phyloP scores from a whole-genome alignment of 768 basidiomycete genomes.

The Hypsizygus marmoreus region DNA sequence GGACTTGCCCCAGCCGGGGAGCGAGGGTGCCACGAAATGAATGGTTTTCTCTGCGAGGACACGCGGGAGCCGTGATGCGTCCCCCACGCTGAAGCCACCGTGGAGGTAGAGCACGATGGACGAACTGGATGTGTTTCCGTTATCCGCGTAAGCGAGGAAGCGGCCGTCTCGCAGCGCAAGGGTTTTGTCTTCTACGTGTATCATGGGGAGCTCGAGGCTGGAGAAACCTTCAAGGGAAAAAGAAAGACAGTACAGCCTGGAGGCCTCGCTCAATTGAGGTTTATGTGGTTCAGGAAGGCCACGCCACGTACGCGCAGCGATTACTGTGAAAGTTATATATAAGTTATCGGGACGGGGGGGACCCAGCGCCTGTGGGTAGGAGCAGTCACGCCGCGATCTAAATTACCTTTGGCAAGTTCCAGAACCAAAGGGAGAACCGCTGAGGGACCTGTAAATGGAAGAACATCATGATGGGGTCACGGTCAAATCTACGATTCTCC shows the following conservation, averaged over 20 bases:
- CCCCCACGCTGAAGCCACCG: constrained; percentile 55
- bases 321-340: too few relatives aligned
- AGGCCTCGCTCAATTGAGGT: not conserved
- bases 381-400: constrained; percentile 11
- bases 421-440: constrained; percentile 6
- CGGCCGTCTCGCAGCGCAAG: constrained; percentile 44
- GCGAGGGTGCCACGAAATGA: constrained; percentile 52
- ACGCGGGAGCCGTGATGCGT: constrained; percentile 34
- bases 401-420: constrained; percentile 2
- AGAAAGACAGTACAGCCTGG: not conserved
- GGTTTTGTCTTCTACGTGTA: constrained; percentile 37
- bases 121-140: constrained; percentile 50
- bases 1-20: constrained; percentile 61
- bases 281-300: constrained; percentile 2
- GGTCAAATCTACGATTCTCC: not conserved
- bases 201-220: constrained; percentile 20
- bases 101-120: constrained; percentile 56
- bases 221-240: not conserved
- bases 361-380: constrained; percentile 4
- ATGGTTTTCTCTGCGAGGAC: constrained; percentile 39
- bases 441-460: constrained; percentile 14
- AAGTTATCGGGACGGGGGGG: too few relatives aligned
- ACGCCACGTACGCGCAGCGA: too few relatives aligned
- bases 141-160: constrained; percentile 54
- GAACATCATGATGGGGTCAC: constrained; percentile 3